Conservation (phyloP, 2,329 filamentous ascomycete genomes). For the Aspergillus neoniger region DNA sequence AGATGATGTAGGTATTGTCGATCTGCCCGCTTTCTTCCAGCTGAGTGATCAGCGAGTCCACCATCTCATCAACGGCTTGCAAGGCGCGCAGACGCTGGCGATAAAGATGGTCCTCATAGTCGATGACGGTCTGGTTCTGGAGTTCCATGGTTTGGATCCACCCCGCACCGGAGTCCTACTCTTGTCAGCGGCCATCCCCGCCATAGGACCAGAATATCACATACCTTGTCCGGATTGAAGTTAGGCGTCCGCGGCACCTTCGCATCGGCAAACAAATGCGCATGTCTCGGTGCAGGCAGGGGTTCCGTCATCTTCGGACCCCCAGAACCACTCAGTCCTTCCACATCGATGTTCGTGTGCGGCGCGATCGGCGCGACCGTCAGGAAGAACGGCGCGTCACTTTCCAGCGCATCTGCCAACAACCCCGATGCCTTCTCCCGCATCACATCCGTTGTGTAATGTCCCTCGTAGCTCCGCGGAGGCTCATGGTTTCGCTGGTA, state of each 20-base stretch:
- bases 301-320: constrained; percentile 7
- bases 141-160: constrained; percentile 48
- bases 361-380: constrained; percentile 67
- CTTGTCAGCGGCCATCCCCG: background rate
- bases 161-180: constrained; percentile 44
- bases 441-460: constrained; percentile 62
- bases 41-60: constrained; percentile 48
- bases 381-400: constrained; percentile 65
- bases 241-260: constrained; percentile 62
- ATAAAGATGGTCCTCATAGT: constrained; percentile 57
- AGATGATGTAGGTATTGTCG: constrained; percentile 63
- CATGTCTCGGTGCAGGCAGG: constrained; percentile 49
- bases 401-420: constrained; percentile 59
- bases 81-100: constrained; percentile 52
- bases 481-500: constrained; percentile 62
- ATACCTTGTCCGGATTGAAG: constrained; percentile 55
- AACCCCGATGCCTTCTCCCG: constrained; percentile 61
- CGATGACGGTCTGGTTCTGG: constrained; percentile 49
- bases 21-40: constrained; percentile 46
- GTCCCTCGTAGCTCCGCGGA: constrained; percentile 57
- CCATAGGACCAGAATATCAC: constrained; percentile 20
- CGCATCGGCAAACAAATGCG: constrained; percentile 59
- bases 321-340: background rate
- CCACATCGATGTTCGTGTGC: constrained; percentile 58
- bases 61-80: constrained; percentile 58